phyloP scores from a whole-genome alignment of 2,329 filamentous ascomycete genomes.

The Cyanodermella asteris region DNA sequence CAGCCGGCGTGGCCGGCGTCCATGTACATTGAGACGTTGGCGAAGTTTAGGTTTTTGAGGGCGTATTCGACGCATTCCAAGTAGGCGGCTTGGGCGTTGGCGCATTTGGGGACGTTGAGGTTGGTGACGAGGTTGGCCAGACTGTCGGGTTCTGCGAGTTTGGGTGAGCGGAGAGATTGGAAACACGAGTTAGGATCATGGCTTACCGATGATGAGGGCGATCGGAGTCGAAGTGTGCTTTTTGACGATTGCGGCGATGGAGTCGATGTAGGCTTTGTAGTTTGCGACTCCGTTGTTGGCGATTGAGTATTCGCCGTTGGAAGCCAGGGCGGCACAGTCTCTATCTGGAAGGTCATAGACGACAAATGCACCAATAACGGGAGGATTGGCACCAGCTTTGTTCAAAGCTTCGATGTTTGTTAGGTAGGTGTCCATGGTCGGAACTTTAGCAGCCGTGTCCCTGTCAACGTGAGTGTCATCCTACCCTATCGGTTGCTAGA shows the following conservation, averaged over 20 bases:
- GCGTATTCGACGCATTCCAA: constrained; percentile 34
- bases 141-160: constrained; percentile 39
- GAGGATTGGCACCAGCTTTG: constrained; percentile 23
- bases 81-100: constrained; percentile 31
- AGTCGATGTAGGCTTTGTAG: constrained; percentile 33
- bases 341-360: constrained; percentile 43
- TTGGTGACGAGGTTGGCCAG: constrained; percentile 43
- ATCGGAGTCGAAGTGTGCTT: constrained; percentile 30
- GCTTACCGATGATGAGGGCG: constrained; percentile 27
- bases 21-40: constrained; percentile 41
- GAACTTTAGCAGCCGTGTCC: too few relatives aligned
- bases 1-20: constrained; percentile 43
- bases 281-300: constrained; percentile 27
- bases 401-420: constrained; percentile 26
- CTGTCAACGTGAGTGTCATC: too few relatives aligned
- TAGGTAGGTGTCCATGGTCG: constrained; percentile 25
- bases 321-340: constrained; percentile 40
- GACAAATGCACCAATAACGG: constrained; percentile 30
- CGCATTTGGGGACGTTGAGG: constrained; percentile 30
- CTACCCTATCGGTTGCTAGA: too few relatives aligned
- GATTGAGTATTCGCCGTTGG: constrained; percentile 38
- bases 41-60: constrained; percentile 31
- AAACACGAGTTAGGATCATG: background rate
- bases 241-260: constrained; percentile 30
- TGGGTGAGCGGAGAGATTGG: constrained; percentile 14